phyloP scores from a whole-genome alignment of 2,329 filamentous ascomycete species.

The Aspergillus pseudonomiae region DNA sequence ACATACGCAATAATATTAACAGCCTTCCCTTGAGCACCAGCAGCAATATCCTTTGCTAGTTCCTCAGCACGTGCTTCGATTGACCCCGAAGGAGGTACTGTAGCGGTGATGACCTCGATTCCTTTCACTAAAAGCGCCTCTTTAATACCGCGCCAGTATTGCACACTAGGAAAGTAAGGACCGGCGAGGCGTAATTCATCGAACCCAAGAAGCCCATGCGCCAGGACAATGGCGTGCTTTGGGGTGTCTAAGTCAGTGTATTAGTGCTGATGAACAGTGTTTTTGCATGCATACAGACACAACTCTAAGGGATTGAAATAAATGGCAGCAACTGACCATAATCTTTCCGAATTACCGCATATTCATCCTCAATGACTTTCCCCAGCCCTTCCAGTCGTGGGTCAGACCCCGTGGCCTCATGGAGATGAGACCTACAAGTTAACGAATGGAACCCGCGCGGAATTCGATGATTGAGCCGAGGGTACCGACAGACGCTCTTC shows the following conservation, averaged over 20 bases:
- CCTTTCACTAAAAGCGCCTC: constrained; percentile 60
- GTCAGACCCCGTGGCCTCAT: constrained; percentile 37
- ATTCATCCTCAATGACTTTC: constrained; percentile 62
- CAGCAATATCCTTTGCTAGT: constrained; percentile 56
- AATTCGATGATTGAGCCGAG: neutral
- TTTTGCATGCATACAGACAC: neutral
- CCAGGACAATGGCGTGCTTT: constrained; percentile 63
- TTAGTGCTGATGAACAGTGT: neutral
- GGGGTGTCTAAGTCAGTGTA: constrained; percentile 39
- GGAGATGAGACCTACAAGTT: constrained; percentile 16
- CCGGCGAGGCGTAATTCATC: constrained; percentile 62
- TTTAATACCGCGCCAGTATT: constrained; percentile 67
- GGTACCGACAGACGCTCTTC: neutral
- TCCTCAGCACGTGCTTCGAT: constrained; percentile 61
- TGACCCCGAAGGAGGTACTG: constrained; percentile 61
- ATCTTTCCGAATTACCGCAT: constrained; percentile 58
- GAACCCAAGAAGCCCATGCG: constrained; percentile 68
- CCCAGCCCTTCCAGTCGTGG: constrained; percentile 56
- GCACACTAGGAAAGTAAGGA: constrained; percentile 57
- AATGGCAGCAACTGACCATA: constrained; percentile 51
- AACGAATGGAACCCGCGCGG: constrained; percentile 24
- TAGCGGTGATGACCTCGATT: constrained; percentile 63
- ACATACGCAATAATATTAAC: constrained; percentile 68
- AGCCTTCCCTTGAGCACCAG: constrained; percentile 57
- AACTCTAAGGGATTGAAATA: neutral